A percentile compares a stretch with the other conserved stretches of the same genome.
phyloP scores from a whole-genome alignment of 805 yeast species.

The Yarrowia sp. region DNA sequence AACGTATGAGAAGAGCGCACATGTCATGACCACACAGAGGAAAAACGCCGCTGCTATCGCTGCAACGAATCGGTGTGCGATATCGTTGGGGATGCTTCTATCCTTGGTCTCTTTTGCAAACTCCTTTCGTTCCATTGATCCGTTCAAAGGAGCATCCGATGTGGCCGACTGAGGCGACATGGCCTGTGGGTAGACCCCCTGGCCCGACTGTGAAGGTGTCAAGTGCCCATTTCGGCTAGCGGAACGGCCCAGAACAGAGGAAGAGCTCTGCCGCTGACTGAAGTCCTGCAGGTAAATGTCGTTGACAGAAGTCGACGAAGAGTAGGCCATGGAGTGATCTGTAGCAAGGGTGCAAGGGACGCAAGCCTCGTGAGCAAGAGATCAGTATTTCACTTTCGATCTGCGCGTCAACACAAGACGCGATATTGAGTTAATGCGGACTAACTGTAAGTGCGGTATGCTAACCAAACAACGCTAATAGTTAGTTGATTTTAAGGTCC shows the following conservation, averaged over 20 bases:
- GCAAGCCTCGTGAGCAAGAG: not conserved
- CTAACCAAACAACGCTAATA: constrained; percentile 1
- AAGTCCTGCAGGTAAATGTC: constrained; percentile 31
- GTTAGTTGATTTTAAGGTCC: not conserved
- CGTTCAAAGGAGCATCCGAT: not conserved
- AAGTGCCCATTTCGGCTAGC: constrained; percentile 19
- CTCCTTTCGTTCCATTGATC: not conserved
- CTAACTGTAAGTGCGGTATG: not conserved
- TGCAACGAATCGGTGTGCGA: not conserved
- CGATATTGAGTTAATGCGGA: constrained; percentile 14
- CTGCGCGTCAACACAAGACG: constrained; percentile 20
- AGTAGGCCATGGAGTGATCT: not conserved
- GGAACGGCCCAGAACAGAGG: constrained; percentile 29
- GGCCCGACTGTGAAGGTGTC: not conserved
- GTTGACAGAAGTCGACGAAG: constrained; percentile 22
- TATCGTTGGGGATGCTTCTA: not conserved
- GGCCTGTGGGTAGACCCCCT: not conserved
- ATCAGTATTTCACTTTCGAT: not conserved
- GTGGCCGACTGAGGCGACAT: constrained; percentile 8
- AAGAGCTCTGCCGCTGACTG: constrained; percentile 30
- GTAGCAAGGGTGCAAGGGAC: not conserved
- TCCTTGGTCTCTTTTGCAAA: not conserved
- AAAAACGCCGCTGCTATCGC: constrained; percentile 4
- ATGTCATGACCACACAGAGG: constrained; percentile 19
- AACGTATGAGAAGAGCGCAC: constrained; percentile 6